Conservation (phyloP, 2,329 filamentous ascomycete species). For the Colletotrichum coccodes region DNA sequence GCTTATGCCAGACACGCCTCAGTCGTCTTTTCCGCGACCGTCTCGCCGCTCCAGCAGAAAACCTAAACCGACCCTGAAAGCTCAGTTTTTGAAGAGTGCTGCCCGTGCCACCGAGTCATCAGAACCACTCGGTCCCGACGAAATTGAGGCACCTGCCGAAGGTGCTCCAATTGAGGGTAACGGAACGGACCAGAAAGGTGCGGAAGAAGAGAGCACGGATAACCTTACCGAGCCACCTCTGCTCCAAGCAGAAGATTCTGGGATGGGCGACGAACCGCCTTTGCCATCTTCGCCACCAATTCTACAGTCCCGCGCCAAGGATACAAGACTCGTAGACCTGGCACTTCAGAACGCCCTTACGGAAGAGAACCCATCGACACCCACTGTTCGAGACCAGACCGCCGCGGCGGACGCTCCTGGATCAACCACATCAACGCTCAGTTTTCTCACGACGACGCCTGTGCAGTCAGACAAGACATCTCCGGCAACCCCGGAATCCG, state of each 20-base stretch:
- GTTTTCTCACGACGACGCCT: constrained; percentile 52
- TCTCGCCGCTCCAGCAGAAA: constrained; percentile 28
- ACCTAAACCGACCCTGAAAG: constrained; percentile 19
- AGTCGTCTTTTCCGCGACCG: neutral
- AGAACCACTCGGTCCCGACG: neutral
- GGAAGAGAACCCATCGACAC: constrained; percentile 7
- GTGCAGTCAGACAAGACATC: constrained; percentile 47
- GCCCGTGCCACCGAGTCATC: neutral
- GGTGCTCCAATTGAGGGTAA: neutral
- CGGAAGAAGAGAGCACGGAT: neutral
- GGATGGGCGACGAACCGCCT: neutral
- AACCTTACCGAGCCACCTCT: neutral
- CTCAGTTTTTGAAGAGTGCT: neutral
- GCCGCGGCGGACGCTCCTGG: neutral
- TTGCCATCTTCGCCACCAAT: constrained; percentile 28
- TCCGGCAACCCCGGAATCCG: constrained; percentile 47
- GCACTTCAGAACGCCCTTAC: neutral
- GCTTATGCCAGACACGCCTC: neutral
- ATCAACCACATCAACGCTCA: constrained; percentile 52
- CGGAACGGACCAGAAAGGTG: too few relatives aligned
- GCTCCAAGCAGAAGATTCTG: too few relatives aligned
- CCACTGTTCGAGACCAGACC: neutral
- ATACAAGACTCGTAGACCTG: neutral
- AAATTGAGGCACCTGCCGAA: neutral
- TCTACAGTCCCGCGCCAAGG: neutral